Evolutionary conservation across 352 stramenopile species (phyloP), one percentile per base, ranked within the genome.

Genomic region (Globisporangium paroecandrum): DNA sequence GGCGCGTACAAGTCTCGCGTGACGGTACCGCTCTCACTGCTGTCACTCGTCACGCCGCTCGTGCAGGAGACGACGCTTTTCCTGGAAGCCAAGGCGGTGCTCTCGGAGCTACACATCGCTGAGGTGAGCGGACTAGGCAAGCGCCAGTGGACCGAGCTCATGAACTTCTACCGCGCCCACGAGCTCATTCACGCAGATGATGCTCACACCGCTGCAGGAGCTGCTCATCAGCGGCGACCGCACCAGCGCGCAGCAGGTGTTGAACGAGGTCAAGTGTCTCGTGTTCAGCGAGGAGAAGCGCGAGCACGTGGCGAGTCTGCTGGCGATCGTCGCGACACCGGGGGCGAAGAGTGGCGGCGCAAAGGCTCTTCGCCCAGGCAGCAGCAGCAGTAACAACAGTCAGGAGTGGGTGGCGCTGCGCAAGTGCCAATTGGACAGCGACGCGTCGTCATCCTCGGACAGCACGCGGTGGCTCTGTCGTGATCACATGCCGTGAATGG

Each of bases 41-140:
- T 91, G n/a, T 71, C 79, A 13, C 70, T 91, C 1, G 76, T 84
- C 46, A 79, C 85, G 72, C 81, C 83, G 5, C 70, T 91, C 0
- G 80, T 90, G 1, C 78, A 87, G 65, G 83, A 91, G 67, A 81
- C 83, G 4, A 89, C 77, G 56, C 57, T 91, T 3, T 87, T 91
- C 29, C 62, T 90, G 1, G 77, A 89, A 51, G 75, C 83, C 24
- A 83, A 83, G 15, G 70, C 81, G 0, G 78, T 79, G 20, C 41
- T 89, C 9, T 82, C 71, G 3, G 67, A 38, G 24, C 56, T 77
- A 4, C 66, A 66, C 36, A 72, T 89, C 24, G 76, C 65, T 1
- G 60, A 87, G 32, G 68, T 75, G 2, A 85, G 77, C 62, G 82
- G 78, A 20, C 63, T 89, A 1, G 74, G 77, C 6, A 47, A 69